Evolutionary conservation across 202 grass and related monocot species (phyloP).

Genomic region (Hordeum pubiflorum): DNA sequence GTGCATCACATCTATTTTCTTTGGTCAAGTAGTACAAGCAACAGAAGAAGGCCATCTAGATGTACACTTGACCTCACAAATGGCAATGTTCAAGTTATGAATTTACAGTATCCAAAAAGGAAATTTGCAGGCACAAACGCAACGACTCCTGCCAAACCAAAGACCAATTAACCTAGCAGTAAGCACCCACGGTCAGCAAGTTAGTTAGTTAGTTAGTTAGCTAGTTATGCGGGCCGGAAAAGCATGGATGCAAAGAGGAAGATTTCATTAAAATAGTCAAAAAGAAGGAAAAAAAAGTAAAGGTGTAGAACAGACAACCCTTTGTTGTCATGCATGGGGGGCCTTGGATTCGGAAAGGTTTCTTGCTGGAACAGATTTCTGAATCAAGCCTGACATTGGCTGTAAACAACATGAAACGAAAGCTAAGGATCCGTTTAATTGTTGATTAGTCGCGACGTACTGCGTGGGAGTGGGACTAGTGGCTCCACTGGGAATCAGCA

Average conservation of each 20-base stretch:
- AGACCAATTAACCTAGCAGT: neutral
- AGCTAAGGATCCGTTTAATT: neutral
- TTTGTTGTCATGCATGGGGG: neutral
- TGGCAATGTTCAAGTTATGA: neutral
- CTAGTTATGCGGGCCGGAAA: neutral
- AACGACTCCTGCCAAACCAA: conserved; percentile 8
- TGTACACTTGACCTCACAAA: neutral
- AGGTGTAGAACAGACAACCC: neutral
- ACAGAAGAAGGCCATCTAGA: conserved; percentile 1
- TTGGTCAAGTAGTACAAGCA: neutral
- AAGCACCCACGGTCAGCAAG: neutral
- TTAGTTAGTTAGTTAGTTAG: neutral
- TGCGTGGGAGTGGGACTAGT: neutral
- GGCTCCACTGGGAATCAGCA: neutral
- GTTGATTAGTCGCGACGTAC: neutral
- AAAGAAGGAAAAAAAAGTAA: conserved; percentile 16
- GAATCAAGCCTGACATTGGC: neutral
- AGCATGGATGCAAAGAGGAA: neutral
- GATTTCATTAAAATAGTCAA: conserved; percentile 8
- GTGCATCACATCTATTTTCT: neutral
- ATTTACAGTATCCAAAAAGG: neutral
- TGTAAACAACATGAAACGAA: conserved; percentile 2
- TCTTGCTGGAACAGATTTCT: neutral
- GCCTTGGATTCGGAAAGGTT: neutral
- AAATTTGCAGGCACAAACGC: neutral